phyloP scores from a whole-genome alignment of 345 rosid species.

The Schrenkiella parvula region DNA sequence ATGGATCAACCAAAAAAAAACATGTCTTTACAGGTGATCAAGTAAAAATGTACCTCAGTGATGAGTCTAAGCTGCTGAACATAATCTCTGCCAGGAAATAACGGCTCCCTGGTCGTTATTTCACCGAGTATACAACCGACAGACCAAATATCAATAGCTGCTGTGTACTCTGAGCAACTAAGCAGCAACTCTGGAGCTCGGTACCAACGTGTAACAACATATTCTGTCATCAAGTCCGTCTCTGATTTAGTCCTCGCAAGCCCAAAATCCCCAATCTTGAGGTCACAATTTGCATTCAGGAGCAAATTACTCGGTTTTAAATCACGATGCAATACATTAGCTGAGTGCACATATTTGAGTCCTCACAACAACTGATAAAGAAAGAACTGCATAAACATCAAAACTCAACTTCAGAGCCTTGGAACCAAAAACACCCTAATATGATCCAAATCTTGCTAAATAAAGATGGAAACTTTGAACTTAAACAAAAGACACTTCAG shows the following conservation, averaged over 20 bases:
- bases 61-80: constrained; percentile 86
- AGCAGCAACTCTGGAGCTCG: constrained; percentile 69
- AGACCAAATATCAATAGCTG: constrained; percentile 95
- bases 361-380: constrained; percentile 87
- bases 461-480: neutral
- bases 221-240: constrained; percentile 87
- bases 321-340: constrained; percentile 87
- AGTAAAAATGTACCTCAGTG: constrained; percentile 50
- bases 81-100: constrained; percentile 92
- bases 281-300: constrained; percentile 84
- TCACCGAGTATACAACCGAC: constrained; percentile 97
- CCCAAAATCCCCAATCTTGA: constrained; percentile 91
- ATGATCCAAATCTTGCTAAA: neutral
- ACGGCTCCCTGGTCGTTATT: constrained; percentile 69
- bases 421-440: too few species aligned
- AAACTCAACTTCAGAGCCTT: neutral
- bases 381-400: constrained; percentile 59
- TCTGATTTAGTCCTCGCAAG: constrained; percentile 96
- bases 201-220: constrained; percentile 26
- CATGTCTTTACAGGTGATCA: too few species aligned
- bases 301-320: constrained; percentile 40
- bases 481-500: neutral
- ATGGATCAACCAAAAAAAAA: too few species aligned
- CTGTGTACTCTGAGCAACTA: constrained; percentile 92
- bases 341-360: constrained; percentile 87